Base-by-base conservation (phyloP, 2,329 filamentous ascomycete genomes). In the Tolypocladium guangdongense region DNA sequence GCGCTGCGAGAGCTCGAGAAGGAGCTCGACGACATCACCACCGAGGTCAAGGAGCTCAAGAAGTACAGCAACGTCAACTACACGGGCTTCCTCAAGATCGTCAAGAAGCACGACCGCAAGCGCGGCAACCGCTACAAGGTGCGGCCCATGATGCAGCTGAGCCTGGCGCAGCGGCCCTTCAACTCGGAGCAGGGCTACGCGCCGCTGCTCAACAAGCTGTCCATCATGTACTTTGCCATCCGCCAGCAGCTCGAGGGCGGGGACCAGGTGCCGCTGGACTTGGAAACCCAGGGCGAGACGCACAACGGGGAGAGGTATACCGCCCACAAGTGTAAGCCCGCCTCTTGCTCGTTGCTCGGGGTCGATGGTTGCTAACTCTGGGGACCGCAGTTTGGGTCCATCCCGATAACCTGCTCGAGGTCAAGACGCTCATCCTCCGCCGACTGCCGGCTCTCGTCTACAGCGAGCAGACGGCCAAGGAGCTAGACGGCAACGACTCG, bases 21-120 rank as follows among this genome's bases (percentile, higher is more conserved):
- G 49, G 90, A 96, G 73, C 80, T 97, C 53, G 92, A 97, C 69
- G 72, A 74, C 52, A 93, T 97, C 70, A 93, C 88, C 36, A 88
- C 89, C 67, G 90, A 96, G 71, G 85, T 95, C 64, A 92, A 87
- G 68, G 88, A 95, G 75, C 80, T 99, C 61, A 93, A 96, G 72
- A 93, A 89, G 69, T 99, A 93, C 73, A 93, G 90, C 70, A 88
- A 86, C 59, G 86, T 96, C 74, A 99, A 99, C 74, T 99, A 96
- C 71, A 96, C 93, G 7, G 93, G 90, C 49, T 96, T 97, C 71
- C 80, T 96, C 66, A 99, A 99, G 78, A 95, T 95, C 49, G 90
- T 90, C 54, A 99, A 99, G 83, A 99, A 99, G 74, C 93, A 99
- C 72, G 93, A 99, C 71, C 88, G 93, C 60, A 95, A 92, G 74